A percentile compares a stretch with the other conserved stretches of the same genome.
These are phyloP conservation scores for Moniliophthora roreri DNA, from an alignment of 1,284 basidiomycete species.

Conservation along the genomic window DNA sequence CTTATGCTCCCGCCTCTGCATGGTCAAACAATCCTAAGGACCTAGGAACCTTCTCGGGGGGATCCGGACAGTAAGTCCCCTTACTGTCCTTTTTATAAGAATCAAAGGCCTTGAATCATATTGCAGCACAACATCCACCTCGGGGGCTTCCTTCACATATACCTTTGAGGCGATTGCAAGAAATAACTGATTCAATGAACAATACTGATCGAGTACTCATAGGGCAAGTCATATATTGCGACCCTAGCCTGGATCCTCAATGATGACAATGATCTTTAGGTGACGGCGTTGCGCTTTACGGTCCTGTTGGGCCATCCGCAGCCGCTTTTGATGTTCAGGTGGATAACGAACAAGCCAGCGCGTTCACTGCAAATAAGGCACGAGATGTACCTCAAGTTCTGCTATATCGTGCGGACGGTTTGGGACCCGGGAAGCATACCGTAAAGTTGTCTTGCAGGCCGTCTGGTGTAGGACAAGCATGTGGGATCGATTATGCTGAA, in stretches of 20 bases:
- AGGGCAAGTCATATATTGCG: conserved; percentile 14
- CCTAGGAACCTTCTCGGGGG: conserved; percentile 26
- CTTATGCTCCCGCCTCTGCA: conserved; percentile 19
- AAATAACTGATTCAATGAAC: too few species aligned
- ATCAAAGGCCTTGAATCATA: not conserved
- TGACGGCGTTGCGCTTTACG: conserved; percentile 36
- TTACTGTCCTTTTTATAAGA: not conserved
- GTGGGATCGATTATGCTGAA: conserved; percentile 39
- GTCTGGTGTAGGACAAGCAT: conserved; percentile 21
- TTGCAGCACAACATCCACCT: conserved; percentile 7
- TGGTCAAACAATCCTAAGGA: conserved; percentile 22
- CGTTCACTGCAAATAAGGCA: conserved; percentile 30
- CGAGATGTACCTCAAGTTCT: conserved; percentile 32
- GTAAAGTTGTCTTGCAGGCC: conserved; percentile 27
- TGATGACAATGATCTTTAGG: conserved; percentile 24
- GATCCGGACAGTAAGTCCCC: conserved; percentile 33
- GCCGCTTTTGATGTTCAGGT: conserved; percentile 35
- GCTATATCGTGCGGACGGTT: conserved; percentile 35
- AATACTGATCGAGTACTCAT: not conserved
- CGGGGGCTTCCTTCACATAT: conserved; percentile 19
- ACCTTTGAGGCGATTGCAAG: conserved; percentile 15
- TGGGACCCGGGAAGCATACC: conserved; percentile 31
- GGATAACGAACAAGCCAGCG: conserved; percentile 26
- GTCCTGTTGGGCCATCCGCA: conserved; percentile 36
- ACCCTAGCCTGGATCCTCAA: not conserved